Evolutionary conservation across 208 protist genomes (phyloP), one percentile per base, ranked within the genome.

Genomic region (Lotmaria passim): DNA sequence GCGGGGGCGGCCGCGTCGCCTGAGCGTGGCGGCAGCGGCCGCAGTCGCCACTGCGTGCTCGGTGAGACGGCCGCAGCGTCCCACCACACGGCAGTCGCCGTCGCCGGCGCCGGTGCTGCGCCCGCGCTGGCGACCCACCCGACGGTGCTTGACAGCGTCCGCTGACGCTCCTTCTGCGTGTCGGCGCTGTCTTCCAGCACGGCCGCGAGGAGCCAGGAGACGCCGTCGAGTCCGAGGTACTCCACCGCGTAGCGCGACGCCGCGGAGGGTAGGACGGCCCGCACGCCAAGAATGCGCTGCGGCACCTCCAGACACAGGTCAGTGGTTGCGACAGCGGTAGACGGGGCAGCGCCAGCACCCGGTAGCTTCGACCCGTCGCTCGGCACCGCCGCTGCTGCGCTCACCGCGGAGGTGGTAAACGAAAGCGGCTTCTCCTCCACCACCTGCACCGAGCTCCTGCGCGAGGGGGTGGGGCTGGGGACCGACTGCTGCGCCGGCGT

Each of bases 21-120:
- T n/a, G n/a, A n/a, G n/a, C n/a, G n/a, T n/a, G n/a, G n/a, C n/a
- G 44, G n/a, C 15, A 65, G 39, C 15, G 15, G 55, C 47, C 81
- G 81, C 57, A 94, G 69, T 26, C 89, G 82, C 89, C 89, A 94
- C 33, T 75, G 66, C 24, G 78, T 80, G 53, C 85, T 91, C 4
- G 61, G 50, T 8, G 71, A 43, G 34, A 79, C 60, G 28, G 43
- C 17, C 60, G 65, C 24, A 47, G 33, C 79, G 75, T 91, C 36
- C 80, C 85, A 62, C 74, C 64, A 74, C 56, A 75, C 63, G 7
- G 63, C 60, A 2, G 57, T 52, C 44, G 34, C 24, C 30, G 41
- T 38, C 10, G 58, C 12, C 3, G 21, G n/a, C 57, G 3, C 15
- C 36, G 19, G 14, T n/a, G 26, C n/a, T 36, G 39, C n/a, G 34